phyloP scores from a whole-genome alignment of 306 rosid genomes.

The Ceratonia siliqua region DNA sequence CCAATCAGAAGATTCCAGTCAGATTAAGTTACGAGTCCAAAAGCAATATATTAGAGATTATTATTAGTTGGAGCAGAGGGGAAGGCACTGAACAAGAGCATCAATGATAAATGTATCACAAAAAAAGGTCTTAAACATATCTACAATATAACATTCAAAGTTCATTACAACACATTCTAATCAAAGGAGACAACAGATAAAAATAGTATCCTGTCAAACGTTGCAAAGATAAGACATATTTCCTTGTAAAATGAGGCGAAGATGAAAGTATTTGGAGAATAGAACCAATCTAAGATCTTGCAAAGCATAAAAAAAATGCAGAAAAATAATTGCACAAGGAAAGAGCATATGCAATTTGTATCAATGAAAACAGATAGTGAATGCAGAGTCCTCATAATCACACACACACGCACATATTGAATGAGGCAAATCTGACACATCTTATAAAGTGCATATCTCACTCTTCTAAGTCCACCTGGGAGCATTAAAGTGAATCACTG shows the following conservation, averaged over 20 bases:
- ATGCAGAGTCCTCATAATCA: constrained; percentile 5
- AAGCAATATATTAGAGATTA: neutral
- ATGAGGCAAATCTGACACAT: neutral
- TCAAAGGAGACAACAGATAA: neutral
- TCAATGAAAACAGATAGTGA: neutral
- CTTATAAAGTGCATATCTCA: too few species aligned
- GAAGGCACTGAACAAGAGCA: neutral
- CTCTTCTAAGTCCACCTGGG: neutral
- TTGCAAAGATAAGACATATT: constrained; percentile 1
- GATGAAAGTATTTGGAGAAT: neutral
- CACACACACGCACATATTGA: neutral
- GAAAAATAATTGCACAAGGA: neutral
- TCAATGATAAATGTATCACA: neutral
- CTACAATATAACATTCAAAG: neutral
- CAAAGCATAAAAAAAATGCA: neutral
- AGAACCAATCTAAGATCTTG: neutral
- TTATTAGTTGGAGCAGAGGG: neutral
- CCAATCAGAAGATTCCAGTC: neutral
- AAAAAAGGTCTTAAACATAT: neutral
- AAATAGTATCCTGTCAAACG: neutral
- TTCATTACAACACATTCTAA: neutral
- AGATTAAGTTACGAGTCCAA: neutral
- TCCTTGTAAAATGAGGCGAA: neutral
- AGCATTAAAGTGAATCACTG: neutral
- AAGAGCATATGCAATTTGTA: neutral